Conservation (phyloP, 2,329 filamentous ascomycete genomes). For the Calonectria ilicicola region DNA sequence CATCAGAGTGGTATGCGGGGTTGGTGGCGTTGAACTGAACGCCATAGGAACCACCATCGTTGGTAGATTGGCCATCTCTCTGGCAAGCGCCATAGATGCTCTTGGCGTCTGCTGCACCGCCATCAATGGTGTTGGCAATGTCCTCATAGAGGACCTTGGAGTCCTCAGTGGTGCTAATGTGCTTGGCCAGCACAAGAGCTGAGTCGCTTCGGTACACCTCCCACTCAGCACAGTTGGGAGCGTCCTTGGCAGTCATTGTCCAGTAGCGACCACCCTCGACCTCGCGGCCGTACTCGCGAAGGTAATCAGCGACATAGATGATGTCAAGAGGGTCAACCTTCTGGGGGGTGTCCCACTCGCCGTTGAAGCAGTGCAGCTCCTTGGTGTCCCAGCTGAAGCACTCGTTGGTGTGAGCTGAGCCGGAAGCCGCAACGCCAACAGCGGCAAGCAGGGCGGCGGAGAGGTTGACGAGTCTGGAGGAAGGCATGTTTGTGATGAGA, state of each 20-base stretch:
- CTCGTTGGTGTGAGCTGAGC: not conserved
- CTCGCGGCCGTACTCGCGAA: slow-evolving; percentile 20
- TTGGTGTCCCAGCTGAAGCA: slow-evolving; percentile 16
- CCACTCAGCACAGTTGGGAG: slow-evolving; percentile 41
- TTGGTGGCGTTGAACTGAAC: slow-evolving; percentile 30
- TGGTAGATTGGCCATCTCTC: slow-evolving; percentile 33
- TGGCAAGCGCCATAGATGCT: slow-evolving; percentile 40
- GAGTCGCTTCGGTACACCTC: slow-evolving; percentile 28
- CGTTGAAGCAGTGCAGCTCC: slow-evolving; percentile 34
- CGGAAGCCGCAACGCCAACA: not conserved
- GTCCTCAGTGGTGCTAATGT: slow-evolving; percentile 29
- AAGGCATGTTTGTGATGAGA: not conserved
- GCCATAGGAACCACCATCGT: slow-evolving; percentile 37
- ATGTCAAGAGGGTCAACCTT: slow-evolving; percentile 32
- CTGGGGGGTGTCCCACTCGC: slow-evolving; percentile 30
- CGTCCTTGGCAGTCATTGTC: slow-evolving; percentile 31
- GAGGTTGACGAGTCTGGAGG: not conserved
- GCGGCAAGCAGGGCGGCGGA: slow-evolving; percentile 2
- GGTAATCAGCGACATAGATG: slow-evolving; percentile 29
- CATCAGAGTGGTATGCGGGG: slow-evolving; percentile 27
- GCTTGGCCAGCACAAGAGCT: slow-evolving; percentile 41
- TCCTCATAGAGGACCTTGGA: slow-evolving; percentile 41
- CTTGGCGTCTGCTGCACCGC: slow-evolving; percentile 39
- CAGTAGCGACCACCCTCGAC: slow-evolving; percentile 19
- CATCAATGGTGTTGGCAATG: slow-evolving; percentile 44